Conservation (phyloP, 306 rosid species). For the Prunus fruticosa region DNA sequence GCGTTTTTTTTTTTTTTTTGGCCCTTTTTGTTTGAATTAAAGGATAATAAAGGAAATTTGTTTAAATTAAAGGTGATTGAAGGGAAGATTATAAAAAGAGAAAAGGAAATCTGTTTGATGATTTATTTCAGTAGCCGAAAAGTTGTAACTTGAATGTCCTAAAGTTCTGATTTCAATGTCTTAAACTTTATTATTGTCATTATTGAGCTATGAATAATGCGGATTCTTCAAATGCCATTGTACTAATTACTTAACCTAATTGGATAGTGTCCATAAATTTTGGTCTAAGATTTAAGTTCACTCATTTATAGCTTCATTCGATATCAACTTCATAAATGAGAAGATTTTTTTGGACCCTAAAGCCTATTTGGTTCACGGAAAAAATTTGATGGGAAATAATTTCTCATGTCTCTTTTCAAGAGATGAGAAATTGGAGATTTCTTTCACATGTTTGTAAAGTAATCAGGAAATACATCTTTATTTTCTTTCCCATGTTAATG, state of each 20-base stretch:
- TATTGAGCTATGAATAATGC: no score
- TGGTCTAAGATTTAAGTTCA: not conserved
- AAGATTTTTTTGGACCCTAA: no score
- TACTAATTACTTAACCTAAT: not conserved
- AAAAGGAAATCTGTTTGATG: not conserved
- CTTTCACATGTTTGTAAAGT: no score
- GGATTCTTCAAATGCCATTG: not conserved
- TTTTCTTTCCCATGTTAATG: no score
- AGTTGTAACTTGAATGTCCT: not conserved
- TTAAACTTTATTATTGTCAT: not conserved
- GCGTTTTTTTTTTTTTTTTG: not conserved
- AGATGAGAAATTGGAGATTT: no score
- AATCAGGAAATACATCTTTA: fast-evolving
- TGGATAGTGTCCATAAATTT: not conserved
- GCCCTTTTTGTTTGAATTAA: not conserved
- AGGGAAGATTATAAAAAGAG: not conserved
- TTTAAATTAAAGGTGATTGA: conserved; percentile 24
- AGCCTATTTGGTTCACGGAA: no score
- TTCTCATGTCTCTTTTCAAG: no score
- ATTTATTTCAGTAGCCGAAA: not conserved
- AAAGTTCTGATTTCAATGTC: not conserved
- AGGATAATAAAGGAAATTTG: not conserved
- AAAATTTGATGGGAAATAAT: fast-evolving
- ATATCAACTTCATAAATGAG: no score
- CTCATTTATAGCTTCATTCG: no score